Conservation (phyloP, 2,329 filamentous ascomycete genomes). For the Aspergillus ustus region DNA sequence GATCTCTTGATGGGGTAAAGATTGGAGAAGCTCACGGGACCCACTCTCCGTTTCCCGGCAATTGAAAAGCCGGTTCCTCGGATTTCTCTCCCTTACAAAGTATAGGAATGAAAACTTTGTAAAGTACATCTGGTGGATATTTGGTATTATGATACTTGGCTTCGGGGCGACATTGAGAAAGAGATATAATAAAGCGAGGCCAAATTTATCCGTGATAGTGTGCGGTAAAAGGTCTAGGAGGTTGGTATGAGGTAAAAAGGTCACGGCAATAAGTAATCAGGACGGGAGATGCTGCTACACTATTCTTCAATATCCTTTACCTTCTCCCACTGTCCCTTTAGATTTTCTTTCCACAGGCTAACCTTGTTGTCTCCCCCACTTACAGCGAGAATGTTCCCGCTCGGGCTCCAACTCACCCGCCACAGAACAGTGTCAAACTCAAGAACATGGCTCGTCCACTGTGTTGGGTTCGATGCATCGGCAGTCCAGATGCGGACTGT, state of each 20-base stretch:
- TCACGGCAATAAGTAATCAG: slow-evolving; percentile 22
- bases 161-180: not conserved
- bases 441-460: slow-evolving; percentile 85
- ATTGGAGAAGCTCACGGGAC: slow-evolving; percentile 23
- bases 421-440: slow-evolving; percentile 89
- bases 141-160: not conserved
- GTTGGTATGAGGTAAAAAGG: not conserved
- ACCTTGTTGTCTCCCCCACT: slow-evolving; percentile 96
- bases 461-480: slow-evolving; percentile 66
- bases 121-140: not conserved
- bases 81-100: not conserved
- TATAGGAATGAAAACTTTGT: not conserved
- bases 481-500: slow-evolving; percentile 97
- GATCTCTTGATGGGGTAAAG: slow-evolving; percentile 9
- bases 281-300: slow-evolving; percentile 17
- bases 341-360: slow-evolving; percentile 96
- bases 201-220: slow-evolving; percentile 19
- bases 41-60: slow-evolving; percentile 18
- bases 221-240: slow-evolving; percentile 12
- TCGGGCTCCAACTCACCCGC: slow-evolving; percentile 97
- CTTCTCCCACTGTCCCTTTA: slow-evolving; percentile 95
- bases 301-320: slow-evolving; percentile 95
- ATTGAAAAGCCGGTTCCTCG: slow-evolving; percentile 5
- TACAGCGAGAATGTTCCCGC: slow-evolving; percentile 93
- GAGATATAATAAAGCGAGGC: slow-evolving; percentile 6